A percentile compares a stretch with the other conserved stretches of the same genome.
These are phyloP conservation scores for Salix udensis DNA, from an alignment of 345 rosid genomes.

Conservation along the genomic window DNA sequence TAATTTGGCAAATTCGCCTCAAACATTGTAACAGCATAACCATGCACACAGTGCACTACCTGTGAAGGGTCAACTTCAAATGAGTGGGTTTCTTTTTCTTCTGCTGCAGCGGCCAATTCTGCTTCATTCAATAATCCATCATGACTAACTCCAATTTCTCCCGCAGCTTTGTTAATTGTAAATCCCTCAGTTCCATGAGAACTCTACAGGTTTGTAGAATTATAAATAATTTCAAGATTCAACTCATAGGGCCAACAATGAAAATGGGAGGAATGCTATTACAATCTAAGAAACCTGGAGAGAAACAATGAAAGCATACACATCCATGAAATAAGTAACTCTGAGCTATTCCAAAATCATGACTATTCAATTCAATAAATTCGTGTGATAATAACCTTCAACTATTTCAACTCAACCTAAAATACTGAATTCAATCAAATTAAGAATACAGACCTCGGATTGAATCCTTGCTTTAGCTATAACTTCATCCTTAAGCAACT, in stretches of 20 bases:
- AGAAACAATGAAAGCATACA: not conserved
- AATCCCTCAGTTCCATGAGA: slow-evolving; percentile 55
- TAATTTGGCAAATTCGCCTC: not conserved
- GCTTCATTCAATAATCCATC: slow-evolving; percentile 76
- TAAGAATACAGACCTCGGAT: slow-evolving; percentile 55
- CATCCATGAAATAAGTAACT: too few relatives aligned
- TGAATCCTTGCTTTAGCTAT: slow-evolving; percentile 60
- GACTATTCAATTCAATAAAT: not conserved
- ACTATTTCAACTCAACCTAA: not conserved
- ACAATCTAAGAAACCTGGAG: not conserved
- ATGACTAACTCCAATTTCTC: slow-evolving; percentile 61
- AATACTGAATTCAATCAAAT: not conserved
- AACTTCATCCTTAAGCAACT: slow-evolving; percentile 64
- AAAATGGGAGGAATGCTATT: not conserved
- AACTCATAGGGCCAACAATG: not conserved
- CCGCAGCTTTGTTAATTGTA: slow-evolving; percentile 59
- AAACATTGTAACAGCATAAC: not conserved
- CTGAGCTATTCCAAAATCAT: too few relatives aligned
- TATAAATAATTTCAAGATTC: not conserved
- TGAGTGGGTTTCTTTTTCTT: slow-evolving; percentile 89
- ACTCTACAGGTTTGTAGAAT: slow-evolving; percentile 31
- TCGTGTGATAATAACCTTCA: not conserved
- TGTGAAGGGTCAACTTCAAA: slow-evolving; percentile 88
- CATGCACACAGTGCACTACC: slow-evolving; percentile 30
- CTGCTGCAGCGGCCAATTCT: slow-evolving; percentile 86